A percentile compares a stretch with the other conserved stretches of the same genome.
These are phyloP conservation scores for Hyaloscypha variabilis DNA, from an alignment of 495 filamentous ascomycete genomes.

Conservation along the genomic window DNA sequence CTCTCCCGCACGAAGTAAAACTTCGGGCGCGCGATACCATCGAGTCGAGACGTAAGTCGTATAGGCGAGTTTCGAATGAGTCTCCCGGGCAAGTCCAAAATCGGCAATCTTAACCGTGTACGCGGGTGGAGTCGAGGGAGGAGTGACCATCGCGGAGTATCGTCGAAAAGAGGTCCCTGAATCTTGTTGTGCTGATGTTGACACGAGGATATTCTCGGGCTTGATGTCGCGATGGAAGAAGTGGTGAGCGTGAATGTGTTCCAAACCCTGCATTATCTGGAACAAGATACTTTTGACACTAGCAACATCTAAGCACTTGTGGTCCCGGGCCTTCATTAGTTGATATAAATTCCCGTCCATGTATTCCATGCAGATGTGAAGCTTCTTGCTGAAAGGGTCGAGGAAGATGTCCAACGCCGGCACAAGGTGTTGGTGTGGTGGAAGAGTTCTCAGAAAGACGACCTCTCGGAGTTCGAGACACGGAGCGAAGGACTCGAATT, in stretches of 20 bases:
- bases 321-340: conserved; percentile 96
- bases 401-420: conserved; percentile 98
- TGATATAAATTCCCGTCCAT: conserved; percentile 99
- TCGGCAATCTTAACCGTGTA: conserved; percentile 99
- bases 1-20: conserved; percentile 90
- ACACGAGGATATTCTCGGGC: conserved; percentile 97
- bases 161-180: conserved; percentile 77
- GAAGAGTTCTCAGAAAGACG: conserved; percentile 89
- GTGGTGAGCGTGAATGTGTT: conserved; percentile 94
- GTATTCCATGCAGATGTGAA: conserved; percentile 99
- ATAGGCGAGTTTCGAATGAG: conserved; percentile 92
- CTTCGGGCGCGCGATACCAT: conserved; percentile 98
- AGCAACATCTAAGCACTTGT: conserved; percentile 85
- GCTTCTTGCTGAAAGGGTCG: conserved; percentile 90
- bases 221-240: conserved; percentile 99
- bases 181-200: conserved; percentile 84
- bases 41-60: conserved; percentile 98
- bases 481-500: conserved; percentile 86
- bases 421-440: conserved; percentile 86
- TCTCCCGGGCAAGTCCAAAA: conserved; percentile 97
- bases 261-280: conserved; percentile 93
- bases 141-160: conserved; percentile 92
- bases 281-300: conserved; percentile 98
- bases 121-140: conserved; percentile 87
- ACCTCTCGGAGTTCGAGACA: conserved; percentile 95